phyloP scores from a whole-genome alignment of 1,139 yeast genomes.

The Nakaseomyces delphensis region DNA sequence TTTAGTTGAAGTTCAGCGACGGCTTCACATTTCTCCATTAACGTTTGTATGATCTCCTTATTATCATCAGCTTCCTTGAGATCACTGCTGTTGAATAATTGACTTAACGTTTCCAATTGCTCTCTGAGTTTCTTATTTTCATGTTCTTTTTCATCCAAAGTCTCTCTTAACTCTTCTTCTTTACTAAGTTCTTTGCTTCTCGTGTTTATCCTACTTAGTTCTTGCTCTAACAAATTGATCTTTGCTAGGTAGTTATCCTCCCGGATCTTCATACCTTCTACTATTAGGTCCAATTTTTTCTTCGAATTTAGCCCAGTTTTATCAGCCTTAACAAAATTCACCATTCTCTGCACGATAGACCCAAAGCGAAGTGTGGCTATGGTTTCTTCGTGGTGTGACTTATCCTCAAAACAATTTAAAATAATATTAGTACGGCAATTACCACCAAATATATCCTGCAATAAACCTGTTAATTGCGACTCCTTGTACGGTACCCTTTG shows the following conservation, averaged over 20 bases:
- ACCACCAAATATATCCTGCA: slow-evolving; percentile 83
- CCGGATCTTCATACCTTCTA: slow-evolving; percentile 41
- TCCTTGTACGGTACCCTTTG: slow-evolving; percentile 45
- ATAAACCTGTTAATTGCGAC: slow-evolving; percentile 71
- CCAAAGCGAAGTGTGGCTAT: slow-evolving; percentile 76
- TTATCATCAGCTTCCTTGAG: slow-evolving; percentile 6
- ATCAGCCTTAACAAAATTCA: slow-evolving; percentile 60
- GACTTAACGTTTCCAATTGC: slow-evolving; percentile 36
- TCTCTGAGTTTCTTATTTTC: slow-evolving; percentile 40
- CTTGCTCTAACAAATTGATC: slow-evolving; percentile 44
- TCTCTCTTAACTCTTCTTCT: slow-evolving; percentile 30
- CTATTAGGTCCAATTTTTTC: slow-evolving; percentile 41
- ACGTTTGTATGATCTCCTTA: slow-evolving; percentile 11
- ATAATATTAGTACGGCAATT: slow-evolving; percentile 75
- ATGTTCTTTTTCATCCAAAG: slow-evolving; percentile 36
- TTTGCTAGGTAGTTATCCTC: slow-evolving; percentile 40
- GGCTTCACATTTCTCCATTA: slow-evolving; percentile 22
- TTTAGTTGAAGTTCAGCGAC: slow-evolving; percentile 19
- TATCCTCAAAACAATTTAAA: slow-evolving; percentile 68
- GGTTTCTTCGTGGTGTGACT: slow-evolving; percentile 57
- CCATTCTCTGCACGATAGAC: slow-evolving; percentile 62
- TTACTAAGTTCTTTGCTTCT: slow-evolving; percentile 12
- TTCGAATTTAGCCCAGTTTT: slow-evolving; percentile 50
- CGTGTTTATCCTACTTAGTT: slow-evolving; percentile 49
- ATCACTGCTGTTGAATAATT: slow-evolving; percentile 20